A percentile compares a stretch with the other conserved stretches of the same genome.
Evolutionary conservation across 352 stramenopile genomes (phyloP).

Genomic region (Phytophthora citrophthora): DNA sequence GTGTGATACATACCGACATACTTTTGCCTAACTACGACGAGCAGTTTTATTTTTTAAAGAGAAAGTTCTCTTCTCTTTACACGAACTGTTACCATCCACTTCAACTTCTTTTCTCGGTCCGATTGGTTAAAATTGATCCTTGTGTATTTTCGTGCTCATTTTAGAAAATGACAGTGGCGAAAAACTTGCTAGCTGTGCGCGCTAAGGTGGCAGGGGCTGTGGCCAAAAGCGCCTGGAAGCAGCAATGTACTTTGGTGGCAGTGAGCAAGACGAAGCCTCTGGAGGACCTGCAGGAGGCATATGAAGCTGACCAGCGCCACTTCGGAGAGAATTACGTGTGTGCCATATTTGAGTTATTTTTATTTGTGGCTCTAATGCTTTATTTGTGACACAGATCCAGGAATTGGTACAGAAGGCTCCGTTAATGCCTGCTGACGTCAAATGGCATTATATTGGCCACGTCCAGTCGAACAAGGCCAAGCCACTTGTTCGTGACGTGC

Average conservation of each 20-base stretch:
- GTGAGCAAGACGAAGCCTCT: conserved; percentile 96
- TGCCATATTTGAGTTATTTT: conserved; percentile 7
- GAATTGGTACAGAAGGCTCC: conserved; percentile 96
- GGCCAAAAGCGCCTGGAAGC: conserved; percentile 53
- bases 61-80: no score
- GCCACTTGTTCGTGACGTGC: conserved; percentile 88
- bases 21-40: not conserved
- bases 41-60: no score
- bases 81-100: not conserved
- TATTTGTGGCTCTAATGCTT: conserved; percentile 15
- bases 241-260: conserved; percentile 89
- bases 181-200: conserved; percentile 69
- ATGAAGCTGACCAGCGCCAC: conserved; percentile 91
- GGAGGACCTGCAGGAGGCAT: conserved; percentile 87
- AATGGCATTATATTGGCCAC: conserved; percentile 99
- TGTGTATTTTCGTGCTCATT: not conserved
- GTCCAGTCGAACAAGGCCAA: conserved; percentile 99
- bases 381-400: conserved; percentile 77
- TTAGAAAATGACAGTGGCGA: conserved; percentile 47
- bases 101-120: not conserved
- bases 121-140: no score
- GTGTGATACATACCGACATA: no score
- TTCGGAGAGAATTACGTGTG: conserved; percentile 99
- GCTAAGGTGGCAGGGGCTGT: conserved; percentile 65
- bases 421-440: conserved; percentile 87